These are phyloP conservation scores for Stachybotrys echinatus DNA, from an alignment of 2,329 filamentous ascomycete species.

Conservation along the genomic window DNA sequence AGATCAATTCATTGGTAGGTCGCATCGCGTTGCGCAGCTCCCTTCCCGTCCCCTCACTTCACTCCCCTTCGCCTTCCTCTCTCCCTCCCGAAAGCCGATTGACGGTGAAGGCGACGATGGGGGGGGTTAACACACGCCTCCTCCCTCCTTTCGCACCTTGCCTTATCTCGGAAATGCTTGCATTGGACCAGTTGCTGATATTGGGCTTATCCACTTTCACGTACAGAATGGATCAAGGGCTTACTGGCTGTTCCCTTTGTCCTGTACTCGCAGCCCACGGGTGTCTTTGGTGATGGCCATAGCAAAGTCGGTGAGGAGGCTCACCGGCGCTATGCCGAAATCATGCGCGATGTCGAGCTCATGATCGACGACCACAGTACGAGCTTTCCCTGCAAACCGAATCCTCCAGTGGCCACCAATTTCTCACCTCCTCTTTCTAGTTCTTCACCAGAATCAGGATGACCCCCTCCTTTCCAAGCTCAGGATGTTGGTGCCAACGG, in stretches of 20 bases:
- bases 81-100: not conserved
- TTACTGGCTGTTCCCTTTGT: slow-evolving; percentile 94
- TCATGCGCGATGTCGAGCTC: slow-evolving; percentile 86
- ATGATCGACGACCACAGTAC: slow-evolving; percentile 89
- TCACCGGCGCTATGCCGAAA: slow-evolving; percentile 86
- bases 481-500: slow-evolving; percentile 82
- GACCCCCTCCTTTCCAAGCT: slow-evolving; percentile 77
- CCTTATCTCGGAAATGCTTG: too few relatives aligned
- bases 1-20: slow-evolving; percentile 77
- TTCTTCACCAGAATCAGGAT: slow-evolving; percentile 62
- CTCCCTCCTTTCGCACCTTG: too few relatives aligned
- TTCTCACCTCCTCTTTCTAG: slow-evolving; percentile 31
- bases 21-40: too few relatives aligned
- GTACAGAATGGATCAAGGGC: slow-evolving; percentile 88
- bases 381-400: slow-evolving; percentile 11
- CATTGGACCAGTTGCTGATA: too few relatives aligned
- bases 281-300: slow-evolving; percentile 67
- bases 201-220: too few relatives aligned
- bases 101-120: too few relatives aligned
- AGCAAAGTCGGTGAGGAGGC: slow-evolving; percentile 72
- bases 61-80: not conserved
- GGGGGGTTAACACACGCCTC: too few relatives aligned
- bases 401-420: not conserved
- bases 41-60: too few relatives aligned
- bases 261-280: slow-evolving; percentile 89